Evolutionary conservation across 2,329 filamentous ascomycete genomes (phyloP).

Genomic region (Aspergillus tubingensis): DNA sequence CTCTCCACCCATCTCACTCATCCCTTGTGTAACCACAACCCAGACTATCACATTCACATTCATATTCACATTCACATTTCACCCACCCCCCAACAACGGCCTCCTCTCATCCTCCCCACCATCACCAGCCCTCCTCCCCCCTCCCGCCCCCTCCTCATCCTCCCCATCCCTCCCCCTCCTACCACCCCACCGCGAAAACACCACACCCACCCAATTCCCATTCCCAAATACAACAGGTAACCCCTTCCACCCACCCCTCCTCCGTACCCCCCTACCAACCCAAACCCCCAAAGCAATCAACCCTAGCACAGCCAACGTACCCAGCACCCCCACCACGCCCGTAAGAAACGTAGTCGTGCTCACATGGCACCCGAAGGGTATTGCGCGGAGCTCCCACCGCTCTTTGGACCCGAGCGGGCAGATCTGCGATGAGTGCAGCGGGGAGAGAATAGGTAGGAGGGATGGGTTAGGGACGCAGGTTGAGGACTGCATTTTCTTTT

Average conservation of each 20-base stretch:
- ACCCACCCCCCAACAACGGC: slow-evolving; percentile 26
- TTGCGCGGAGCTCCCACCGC: slow-evolving; percentile 45
- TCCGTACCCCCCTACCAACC: slow-evolving; percentile 15
- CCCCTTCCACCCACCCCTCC: slow-evolving; percentile 13
- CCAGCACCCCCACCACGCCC: slow-evolving; percentile 33
- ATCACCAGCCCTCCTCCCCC: too few species aligned
- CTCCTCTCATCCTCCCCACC: slow-evolving; percentile 25
- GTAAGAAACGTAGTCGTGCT: slow-evolving; percentile 45
- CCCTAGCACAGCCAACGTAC: slow-evolving; percentile 29
- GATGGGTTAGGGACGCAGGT: slow-evolving; percentile 43
- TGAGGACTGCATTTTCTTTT: slow-evolving; percentile 30
- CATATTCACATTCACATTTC: too few species aligned
- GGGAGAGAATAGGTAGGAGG: slow-evolving; percentile 41
- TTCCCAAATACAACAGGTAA: too few species aligned
- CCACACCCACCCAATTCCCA: neutral
- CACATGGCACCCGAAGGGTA: slow-evolving; percentile 43
- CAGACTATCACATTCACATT: neutral
- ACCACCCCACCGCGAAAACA: slow-evolving; percentile 10
- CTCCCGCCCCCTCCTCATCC: neutral
- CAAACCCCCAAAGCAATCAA: slow-evolving; percentile 22
- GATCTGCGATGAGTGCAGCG: slow-evolving; percentile 36
- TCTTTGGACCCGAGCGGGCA: slow-evolving; percentile 44
- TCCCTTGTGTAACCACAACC: too few species aligned
- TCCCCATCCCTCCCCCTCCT: slow-evolving; percentile 11
- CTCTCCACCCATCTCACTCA: neutral